These are phyloP conservation scores for Fusarium begoniae DNA, from an alignment of 2,329 filamentous ascomycete genomes.

Conservation along the genomic window DNA sequence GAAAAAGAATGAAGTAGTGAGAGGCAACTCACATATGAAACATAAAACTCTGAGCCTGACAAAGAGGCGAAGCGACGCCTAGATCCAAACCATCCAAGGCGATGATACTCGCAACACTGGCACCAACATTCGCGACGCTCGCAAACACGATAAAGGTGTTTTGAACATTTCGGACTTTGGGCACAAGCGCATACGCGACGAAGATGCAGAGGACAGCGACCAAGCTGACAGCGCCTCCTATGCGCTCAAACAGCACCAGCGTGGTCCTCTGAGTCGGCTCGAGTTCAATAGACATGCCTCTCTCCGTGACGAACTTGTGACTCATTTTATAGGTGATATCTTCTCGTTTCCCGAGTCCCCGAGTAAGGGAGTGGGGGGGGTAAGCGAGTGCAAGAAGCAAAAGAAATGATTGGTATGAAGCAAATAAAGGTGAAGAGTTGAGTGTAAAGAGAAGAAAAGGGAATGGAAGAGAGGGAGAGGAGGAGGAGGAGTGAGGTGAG, in stretches of 20 bases:
- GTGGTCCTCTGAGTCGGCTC: slow-evolving; percentile 49
- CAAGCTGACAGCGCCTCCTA: slow-evolving; percentile 63
- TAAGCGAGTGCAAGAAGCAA: neutral
- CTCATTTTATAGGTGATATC: neutral
- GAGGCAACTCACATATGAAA: slow-evolving; percentile 69
- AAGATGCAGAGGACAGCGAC: slow-evolving; percentile 62
- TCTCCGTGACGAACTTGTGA: slow-evolving; percentile 22
- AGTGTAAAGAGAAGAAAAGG: neutral
- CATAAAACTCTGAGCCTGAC: slow-evolving; percentile 67
- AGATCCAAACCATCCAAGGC: slow-evolving; percentile 69
- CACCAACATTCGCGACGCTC: slow-evolving; percentile 67
- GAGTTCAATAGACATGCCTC: slow-evolving; percentile 46
- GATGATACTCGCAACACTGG: slow-evolving; percentile 74
- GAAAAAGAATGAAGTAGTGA: slow-evolving; percentile 43
- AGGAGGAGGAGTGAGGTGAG: neutral
- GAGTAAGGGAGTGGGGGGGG: neutral
- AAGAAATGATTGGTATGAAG: neutral
- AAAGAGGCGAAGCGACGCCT: slow-evolving; percentile 66
- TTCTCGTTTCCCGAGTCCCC: slow-evolving; percentile 13
- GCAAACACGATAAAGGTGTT: slow-evolving; percentile 71
- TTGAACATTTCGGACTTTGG: slow-evolving; percentile 64
- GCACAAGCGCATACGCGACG: slow-evolving; percentile 60
- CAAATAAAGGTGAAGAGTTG: neutral
- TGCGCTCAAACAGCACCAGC: slow-evolving; percentile 60
- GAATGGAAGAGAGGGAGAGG: neutral